These are phyloP conservation scores for Phlyctochytrium planicorne DNA, from an alignment of 192 early-diverging fungal genomes.

Conservation along the genomic window DNA sequence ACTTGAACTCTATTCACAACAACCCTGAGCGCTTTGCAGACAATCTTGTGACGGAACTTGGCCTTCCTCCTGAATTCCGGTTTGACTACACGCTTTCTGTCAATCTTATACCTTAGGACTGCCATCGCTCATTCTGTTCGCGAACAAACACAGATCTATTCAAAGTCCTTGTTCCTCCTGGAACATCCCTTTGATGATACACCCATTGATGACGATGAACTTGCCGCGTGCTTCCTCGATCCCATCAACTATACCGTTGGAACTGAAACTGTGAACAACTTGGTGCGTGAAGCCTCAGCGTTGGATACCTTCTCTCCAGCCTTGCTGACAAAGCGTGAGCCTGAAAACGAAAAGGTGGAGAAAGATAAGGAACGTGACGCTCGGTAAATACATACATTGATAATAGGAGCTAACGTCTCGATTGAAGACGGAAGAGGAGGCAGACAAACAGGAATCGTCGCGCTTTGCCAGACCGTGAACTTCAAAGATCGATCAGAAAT, in stretches of 20 bases:
- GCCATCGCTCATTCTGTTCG: slow-evolving; percentile 91
- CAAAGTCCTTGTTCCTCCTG: slow-evolving; percentile 77
- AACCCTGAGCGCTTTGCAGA: slow-evolving; percentile 86
- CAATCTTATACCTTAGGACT: slow-evolving; percentile 43
- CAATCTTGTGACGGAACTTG: slow-evolving; percentile 71
- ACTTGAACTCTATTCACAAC: slow-evolving; percentile 72
- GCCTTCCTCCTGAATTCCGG: slow-evolving; percentile 85
- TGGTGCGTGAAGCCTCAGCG: not conserved
- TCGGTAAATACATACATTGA: not conserved
- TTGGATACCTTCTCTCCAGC: not conserved
- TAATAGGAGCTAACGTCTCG: not conserved
- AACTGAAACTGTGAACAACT: not conserved
- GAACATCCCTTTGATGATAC: slow-evolving; percentile 78
- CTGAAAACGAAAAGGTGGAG: not conserved
- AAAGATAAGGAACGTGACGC: slow-evolving; percentile 5
- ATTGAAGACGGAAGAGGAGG: not conserved
- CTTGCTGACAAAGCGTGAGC: not conserved
- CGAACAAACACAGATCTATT: slow-evolving; percentile 85
- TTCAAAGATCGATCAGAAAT: not conserved
- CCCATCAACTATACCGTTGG: not conserved
- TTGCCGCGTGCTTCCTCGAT: slow-evolving; percentile 28
- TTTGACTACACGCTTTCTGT: slow-evolving; percentile 32
- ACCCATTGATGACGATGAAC: slow-evolving; percentile 75
- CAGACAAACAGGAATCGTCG: not conserved
- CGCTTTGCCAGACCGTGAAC: not conserved